Conservation (phyloP, 2,329 filamentous ascomycete genomes). For the Ascochyta clinopodiicola region DNA sequence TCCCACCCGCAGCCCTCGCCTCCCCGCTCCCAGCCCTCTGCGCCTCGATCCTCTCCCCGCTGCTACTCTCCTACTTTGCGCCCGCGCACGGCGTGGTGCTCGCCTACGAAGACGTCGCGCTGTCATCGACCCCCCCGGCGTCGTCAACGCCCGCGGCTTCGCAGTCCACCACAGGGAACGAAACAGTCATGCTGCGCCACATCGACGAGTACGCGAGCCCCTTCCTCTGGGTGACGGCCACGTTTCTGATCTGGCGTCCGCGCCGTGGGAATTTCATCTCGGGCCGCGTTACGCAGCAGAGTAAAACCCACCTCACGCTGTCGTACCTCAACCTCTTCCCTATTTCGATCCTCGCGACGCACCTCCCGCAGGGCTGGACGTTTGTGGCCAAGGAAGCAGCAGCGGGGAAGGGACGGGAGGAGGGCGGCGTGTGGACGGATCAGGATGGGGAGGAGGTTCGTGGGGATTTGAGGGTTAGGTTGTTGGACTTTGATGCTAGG, state of each 20-base stretch:
- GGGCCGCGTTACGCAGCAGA: constrained; percentile 84
- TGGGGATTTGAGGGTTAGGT: constrained; percentile 48
- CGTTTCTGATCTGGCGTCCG: constrained; percentile 84
- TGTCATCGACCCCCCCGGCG: constrained; percentile 66
- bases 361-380: constrained; percentile 79
- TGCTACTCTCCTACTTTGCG: constrained; percentile 78
- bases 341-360: constrained; percentile 78
- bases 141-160: constrained; percentile 49
- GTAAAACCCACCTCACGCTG: constrained; percentile 85
- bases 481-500: constrained; percentile 84
- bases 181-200: constrained; percentile 24
- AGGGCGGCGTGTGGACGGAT: constrained; percentile 78
- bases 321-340: constrained; percentile 93
- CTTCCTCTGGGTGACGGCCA: constrained; percentile 87
- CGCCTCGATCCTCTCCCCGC: constrained; percentile 75
- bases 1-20: constrained; percentile 74
- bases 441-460: constrained; percentile 66
- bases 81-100: constrained; percentile 76
- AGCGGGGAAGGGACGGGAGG: constrained; percentile 41
- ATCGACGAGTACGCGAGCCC: constrained; percentile 78
- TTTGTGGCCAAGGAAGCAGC: constrained; percentile 58
- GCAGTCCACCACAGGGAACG: neutral
- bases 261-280: constrained; percentile 75
- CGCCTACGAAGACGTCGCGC: constrained; percentile 71
- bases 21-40: constrained; percentile 74